These are phyloP conservation scores for Suillus cothurnatus DNA, from an alignment of 768 basidiomycete species.

Conservation along the genomic window DNA sequence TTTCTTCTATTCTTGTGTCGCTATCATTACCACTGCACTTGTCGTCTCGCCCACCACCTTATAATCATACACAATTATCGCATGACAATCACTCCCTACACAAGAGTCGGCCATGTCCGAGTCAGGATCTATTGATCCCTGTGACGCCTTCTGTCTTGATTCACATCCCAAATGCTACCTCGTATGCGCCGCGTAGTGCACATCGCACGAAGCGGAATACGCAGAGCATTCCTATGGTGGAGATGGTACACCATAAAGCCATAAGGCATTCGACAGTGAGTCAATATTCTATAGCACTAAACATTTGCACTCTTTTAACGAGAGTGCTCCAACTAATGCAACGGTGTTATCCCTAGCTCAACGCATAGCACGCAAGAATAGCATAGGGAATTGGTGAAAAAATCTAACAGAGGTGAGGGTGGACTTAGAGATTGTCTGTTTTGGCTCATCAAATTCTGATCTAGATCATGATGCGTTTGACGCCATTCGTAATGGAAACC, in stretches of 20 bases:
- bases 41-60: conserved; percentile 6
- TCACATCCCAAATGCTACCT: conserved; percentile 4
- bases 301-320: background rate
- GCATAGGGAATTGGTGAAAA: background rate
- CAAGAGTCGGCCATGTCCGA: background rate
- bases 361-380: background rate
- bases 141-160: conserved; percentile 1
- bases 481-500: background rate
- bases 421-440: background rate
- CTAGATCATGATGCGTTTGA: background rate
- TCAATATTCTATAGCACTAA: background rate
- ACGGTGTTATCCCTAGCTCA: background rate
- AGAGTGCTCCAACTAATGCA: background rate
- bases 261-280: background rate
- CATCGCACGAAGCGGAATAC: background rate
- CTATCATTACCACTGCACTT: background rate
- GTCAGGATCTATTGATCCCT: conserved; percentile 9
- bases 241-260: background rate
- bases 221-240: conserved; percentile 7
- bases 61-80: conserved; percentile 2
- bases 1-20: background rate
- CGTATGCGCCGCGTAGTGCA: background rate
- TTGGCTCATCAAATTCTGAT: background rate
- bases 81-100: background rate
- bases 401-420: background rate